Evolutionary conservation across 805 yeast genomes (phyloP), one percentile per base, ranked within the genome.

Genomic region (Yarrowia bubula): DNA sequence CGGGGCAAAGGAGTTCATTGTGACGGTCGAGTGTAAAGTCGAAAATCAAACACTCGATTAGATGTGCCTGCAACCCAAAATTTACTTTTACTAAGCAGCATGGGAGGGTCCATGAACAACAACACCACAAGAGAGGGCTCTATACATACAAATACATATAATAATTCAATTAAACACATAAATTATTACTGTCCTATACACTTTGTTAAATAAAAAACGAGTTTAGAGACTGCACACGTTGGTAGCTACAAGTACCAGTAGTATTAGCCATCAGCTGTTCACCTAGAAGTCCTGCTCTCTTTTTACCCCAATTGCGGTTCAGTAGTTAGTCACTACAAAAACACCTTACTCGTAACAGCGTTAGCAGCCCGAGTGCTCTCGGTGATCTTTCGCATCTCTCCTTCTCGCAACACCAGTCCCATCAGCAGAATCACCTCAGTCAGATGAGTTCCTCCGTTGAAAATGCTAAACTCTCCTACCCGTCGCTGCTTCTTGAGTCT

Each of bases 1-100:
- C 31, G 98, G 97, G 41, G 99, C 98, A 80, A 95, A 89, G 43
- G 64, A 58, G 64, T 58, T 58, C 64, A 58, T 58, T 28, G 46
- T 55, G 61, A 41, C 42, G 47, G 61, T 13, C 46, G 37, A 31
- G 42, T 39, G 61, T 55, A 17, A 14, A 8, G 46, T 41, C 46
- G 47, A 55, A 55, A 55, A 55, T 41, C 47, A 55, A 22, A 43
- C 42, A 10, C 32, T n/a, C 8, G 15, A 38, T 14, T 1, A 2
- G 31, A 33, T 8, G 8, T 50, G 42, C 17, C 17, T 37, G 43
- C 43, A 51, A 51, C 58, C 58, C 58, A 51, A 51, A 48, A 35
- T 32, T 22, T 22, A 22, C 28, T 35, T 8, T 48, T 48, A 48
- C 28, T 47, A 47, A 47, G 38, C 53, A 22, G 5, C 28, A 22